A percentile compares a stretch with the other conserved stretches of the same genome.
Evolutionary conservation across 352 stramenopile genomes (phyloP).

Genomic region (Phytophthora litchii): DNA sequence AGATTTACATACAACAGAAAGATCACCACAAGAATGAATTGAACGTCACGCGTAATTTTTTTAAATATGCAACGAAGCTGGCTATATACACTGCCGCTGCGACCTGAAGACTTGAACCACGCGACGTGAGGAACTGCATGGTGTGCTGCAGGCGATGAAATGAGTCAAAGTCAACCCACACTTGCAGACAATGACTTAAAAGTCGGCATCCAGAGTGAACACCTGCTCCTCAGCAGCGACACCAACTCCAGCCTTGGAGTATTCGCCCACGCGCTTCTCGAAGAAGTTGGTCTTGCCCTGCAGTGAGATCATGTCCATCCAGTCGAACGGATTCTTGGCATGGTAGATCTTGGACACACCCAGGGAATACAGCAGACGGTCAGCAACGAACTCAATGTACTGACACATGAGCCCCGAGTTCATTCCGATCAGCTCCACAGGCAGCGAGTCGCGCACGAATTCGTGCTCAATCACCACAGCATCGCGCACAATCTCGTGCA

Average conservation of each 20-base stretch:
- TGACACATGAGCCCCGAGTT: constrained; percentile 97
- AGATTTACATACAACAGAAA: background rate
- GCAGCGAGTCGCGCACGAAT: constrained; percentile 97
- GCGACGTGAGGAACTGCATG: constrained; percentile 27
- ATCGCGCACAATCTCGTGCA: constrained; percentile 95
- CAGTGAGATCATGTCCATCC: constrained; percentile 99
- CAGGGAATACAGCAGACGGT: constrained; percentile 94
- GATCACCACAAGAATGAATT: background rate
- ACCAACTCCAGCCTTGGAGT: constrained; percentile 97
- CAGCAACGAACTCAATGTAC: constrained; percentile 99
- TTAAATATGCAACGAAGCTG: constrained; percentile 48
- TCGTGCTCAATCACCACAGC: constrained; percentile 98
- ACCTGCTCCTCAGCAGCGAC: constrained; percentile 87
- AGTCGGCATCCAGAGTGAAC: constrained; percentile 94
- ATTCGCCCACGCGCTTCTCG: constrained; percentile 99
- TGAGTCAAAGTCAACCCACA: background rate
- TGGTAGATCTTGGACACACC: constrained; percentile 94
- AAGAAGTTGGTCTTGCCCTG: constrained; percentile 99
- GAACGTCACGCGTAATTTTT: constrained; percentile 32
- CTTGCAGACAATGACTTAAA: constrained; percentile 59
- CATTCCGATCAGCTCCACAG: constrained; percentile 99
- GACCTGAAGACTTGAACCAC: constrained; percentile 31
- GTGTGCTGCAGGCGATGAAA: constrained; percentile 12
- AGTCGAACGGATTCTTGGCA: constrained; percentile 97
- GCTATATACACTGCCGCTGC: constrained; percentile 35